Percentiles rank a stretch among this genome's conserved stretches.
Evolutionary conservation across 176 grass and related monocot genomes (phyloP).

Genomic region (Rhynchospora breviuscula): DNA sequence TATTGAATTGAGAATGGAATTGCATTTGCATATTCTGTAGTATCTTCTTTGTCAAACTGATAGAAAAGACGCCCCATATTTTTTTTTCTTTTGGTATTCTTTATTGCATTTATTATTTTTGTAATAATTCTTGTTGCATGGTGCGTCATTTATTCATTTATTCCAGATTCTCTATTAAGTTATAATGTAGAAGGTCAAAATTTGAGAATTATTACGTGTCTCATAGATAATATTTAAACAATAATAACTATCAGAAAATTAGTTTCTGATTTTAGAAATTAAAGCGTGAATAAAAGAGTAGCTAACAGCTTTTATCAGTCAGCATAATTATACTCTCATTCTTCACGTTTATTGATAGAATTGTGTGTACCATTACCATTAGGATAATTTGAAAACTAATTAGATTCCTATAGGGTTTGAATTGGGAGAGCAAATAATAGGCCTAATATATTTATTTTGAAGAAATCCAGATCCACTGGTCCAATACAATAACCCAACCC

Average conservation of each 20-base stretch:
- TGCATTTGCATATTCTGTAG: neutral
- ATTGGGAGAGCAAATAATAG: neutral
- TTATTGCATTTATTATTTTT: neutral
- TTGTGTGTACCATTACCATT: too few species aligned
- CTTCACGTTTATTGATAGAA: too few species aligned
- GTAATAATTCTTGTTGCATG: neutral
- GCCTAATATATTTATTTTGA: neutral
- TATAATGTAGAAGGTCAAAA: neutral
- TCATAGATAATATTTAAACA: neutral
- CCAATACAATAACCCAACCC: neutral
- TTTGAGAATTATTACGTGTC: neutral
- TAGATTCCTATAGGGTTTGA: neutral
- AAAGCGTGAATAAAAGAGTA: neutral
- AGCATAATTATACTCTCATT: neutral
- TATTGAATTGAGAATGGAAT: slow-evolving; percentile 8
- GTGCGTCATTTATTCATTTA: neutral
- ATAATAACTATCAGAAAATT: neutral
- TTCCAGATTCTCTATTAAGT: neutral
- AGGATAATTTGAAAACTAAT: neutral
- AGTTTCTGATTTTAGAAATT: neutral
- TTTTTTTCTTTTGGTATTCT: neutral
- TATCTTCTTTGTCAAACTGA: neutral
- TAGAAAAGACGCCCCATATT: too few species aligned
- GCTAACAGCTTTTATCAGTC: neutral
- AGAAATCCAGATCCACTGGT: neutral